A percentile compares a stretch with the other conserved stretches of the same genome.
These are phyloP conservation scores for Durotheca rogersii DNA, from an alignment of 495 filamentous ascomycete species.

Conservation along the genomic window DNA sequence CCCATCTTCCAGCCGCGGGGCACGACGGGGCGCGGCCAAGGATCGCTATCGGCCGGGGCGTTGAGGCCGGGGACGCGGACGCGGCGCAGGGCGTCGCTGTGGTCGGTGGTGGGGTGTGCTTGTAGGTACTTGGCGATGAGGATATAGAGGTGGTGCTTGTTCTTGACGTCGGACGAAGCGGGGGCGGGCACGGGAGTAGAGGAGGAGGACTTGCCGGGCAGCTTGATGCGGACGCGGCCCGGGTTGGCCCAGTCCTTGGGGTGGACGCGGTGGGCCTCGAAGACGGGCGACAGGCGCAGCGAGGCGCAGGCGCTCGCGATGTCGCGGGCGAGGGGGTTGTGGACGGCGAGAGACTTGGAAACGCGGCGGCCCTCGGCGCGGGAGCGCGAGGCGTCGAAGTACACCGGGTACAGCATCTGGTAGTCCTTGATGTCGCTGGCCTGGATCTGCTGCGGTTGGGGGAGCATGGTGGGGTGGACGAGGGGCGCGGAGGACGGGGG, in stretches of 20 bases:
- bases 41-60: slow-evolving; percentile 56
- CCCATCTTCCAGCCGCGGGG: slow-evolving; percentile 93
- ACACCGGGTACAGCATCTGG: slow-evolving; percentile 90
- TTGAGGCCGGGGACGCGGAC: slow-evolving; percentile 61
- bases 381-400: slow-evolving; percentile 79
- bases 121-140: slow-evolving; percentile 73
- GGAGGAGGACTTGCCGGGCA: slow-evolving; percentile 37
- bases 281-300: slow-evolving; percentile 71
- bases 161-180: slow-evolving; percentile 56
- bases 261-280: slow-evolving; percentile 90
- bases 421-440: slow-evolving; percentile 58
- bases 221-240: slow-evolving; percentile 75
- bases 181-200: slow-evolving; percentile 1
- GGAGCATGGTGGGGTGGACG: slow-evolving; percentile 27
- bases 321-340: slow-evolving; percentile 84
- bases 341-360: slow-evolving; percentile 64
- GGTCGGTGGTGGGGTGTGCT: slow-evolving; percentile 69
- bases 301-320: slow-evolving; percentile 80
- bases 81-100: slow-evolving; percentile 64
- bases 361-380: slow-evolving; percentile 81
- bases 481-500: slow-evolving; percentile 16
- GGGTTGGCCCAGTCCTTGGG: slow-evolving; percentile 98
- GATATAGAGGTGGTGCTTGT: slow-evolving; percentile 86
- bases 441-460: slow-evolving; percentile 39
- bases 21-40: slow-evolving; percentile 68